phyloP scores from a whole-genome alignment of 768 basidiomycete genomes.

The Gloeostereum incarnatum region DNA sequence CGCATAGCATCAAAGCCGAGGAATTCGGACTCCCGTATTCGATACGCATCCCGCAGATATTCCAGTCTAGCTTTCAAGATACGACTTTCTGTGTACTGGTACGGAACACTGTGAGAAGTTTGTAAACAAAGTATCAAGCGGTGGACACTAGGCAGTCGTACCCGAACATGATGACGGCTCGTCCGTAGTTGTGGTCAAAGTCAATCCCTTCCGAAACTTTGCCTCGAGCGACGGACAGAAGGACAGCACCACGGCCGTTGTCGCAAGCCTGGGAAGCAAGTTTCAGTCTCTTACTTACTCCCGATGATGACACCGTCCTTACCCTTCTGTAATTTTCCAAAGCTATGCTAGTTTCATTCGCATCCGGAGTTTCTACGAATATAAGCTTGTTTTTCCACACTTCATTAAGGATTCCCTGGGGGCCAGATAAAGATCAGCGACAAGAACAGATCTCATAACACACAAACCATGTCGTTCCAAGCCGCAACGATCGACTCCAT shows the following conservation, averaged over 20 bases:
- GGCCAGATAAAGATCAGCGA: conserved; percentile 2
- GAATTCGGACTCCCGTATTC: conserved; percentile 97
- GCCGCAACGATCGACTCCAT: conserved; percentile 99
- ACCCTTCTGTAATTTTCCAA: conserved; percentile 95
- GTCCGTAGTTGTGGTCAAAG: conserved; percentile 99
- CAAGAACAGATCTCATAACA: not conserved
- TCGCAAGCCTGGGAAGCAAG: conserved; percentile 72
- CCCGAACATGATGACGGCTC: conserved; percentile 99
- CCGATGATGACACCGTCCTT: conserved; percentile 12
- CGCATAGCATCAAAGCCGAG: conserved; percentile 99
- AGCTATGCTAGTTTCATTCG: conserved; percentile 97
- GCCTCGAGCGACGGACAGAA: conserved; percentile 94
- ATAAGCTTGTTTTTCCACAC: conserved; percentile 99
- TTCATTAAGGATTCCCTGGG: conserved; percentile 93
- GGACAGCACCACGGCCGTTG: conserved; percentile 94
- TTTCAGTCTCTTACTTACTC: too few relatives aligned
- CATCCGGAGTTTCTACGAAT: conserved; percentile 98
- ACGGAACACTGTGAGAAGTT: conserved; percentile 59
- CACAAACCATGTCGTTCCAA: conserved; percentile 99
- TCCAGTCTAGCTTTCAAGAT: conserved; percentile 96
- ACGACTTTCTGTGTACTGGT: conserved; percentile 97
- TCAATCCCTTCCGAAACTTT: conserved; percentile 99
- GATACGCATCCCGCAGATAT: conserved; percentile 96
- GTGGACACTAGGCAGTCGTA: conserved; percentile 20
- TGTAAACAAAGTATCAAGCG: conserved; percentile 7